Conservation (phyloP, 306 rosid species). For the Acacia acuminata region DNA sequence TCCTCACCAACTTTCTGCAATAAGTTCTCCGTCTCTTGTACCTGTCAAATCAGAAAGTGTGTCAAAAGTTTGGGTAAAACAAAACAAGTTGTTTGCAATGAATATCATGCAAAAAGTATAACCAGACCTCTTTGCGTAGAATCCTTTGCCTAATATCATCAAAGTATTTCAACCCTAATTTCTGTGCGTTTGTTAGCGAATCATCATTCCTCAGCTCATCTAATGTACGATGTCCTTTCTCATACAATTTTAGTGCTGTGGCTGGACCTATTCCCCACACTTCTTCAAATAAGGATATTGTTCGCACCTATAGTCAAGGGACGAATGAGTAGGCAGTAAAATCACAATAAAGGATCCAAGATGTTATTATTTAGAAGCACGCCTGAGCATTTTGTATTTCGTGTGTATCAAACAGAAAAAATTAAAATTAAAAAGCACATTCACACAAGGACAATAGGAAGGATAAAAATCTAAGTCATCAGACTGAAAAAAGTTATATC, state of each 20-base stretch:
- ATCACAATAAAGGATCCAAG: slow-evolving; percentile 11
- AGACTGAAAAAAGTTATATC: background rate
- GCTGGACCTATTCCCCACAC: slow-evolving; percentile 98
- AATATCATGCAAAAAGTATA: background rate
- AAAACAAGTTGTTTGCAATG: background rate
- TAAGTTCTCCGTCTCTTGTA: slow-evolving; percentile 78
- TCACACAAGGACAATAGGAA: slow-evolving; percentile 4
- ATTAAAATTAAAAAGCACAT: background rate
- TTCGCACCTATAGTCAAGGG: slow-evolving; percentile 55
- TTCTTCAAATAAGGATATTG: slow-evolving; percentile 89
- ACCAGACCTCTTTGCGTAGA: slow-evolving; percentile 77
- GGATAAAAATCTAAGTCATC: background rate
- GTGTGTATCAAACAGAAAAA: background rate
- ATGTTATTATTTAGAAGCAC: background rate
- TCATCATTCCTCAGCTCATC: slow-evolving; percentile 73
- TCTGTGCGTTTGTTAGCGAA: slow-evolving; percentile 76
- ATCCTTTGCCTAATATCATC: slow-evolving; percentile 83
- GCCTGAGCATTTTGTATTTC: slow-evolving; percentile 7
- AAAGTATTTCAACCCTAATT: slow-evolving; percentile 86
- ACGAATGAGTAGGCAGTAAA: background rate
- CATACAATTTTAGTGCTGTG: slow-evolving; percentile 82
- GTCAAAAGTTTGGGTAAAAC: slow-evolving; percentile 10
- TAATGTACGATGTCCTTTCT: slow-evolving; percentile 79
- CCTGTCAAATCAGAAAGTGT: slow-evolving; percentile 51
- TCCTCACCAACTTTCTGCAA: slow-evolving; percentile 75